Base-by-base conservation (phyloP, 2,329 filamentous ascomycete species). In the Celoporthe dispersa region DNA sequence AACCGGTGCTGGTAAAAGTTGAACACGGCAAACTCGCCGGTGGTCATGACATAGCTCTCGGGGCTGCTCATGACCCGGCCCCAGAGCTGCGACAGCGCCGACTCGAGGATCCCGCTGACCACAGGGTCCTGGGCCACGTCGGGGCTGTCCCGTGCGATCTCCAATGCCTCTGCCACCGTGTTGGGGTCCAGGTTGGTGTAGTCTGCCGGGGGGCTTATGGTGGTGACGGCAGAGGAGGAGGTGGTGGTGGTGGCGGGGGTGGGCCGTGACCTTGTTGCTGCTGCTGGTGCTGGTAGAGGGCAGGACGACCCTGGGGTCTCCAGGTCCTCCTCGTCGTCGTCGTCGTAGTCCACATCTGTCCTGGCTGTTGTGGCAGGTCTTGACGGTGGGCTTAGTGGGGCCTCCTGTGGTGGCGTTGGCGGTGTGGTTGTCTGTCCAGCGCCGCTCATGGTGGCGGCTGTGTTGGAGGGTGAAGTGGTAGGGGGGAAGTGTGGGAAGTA, bases 21-120 rank as follows among this genome's bases (percentile, higher is more conserved):
- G 87, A 97, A 94, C 71, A 97, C 86, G 68, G 92, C 89, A 76
- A 96, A 97, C 81, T 97, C 93, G 79, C 93, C 89, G 72, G 86
- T 84, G 44, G 84, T 89, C 83, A 97, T 89, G 73, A 96, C 80
- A 79, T 95, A 97, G n/a, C 84, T 83, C 65, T 87, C 81, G 1
- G 92, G 92, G 41, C 90, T 83, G 3, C 84, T 83, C 75, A 90
- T 81, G 69, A 97, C 86, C 75, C 88, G 90, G 59, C 77, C 78
- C 92, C 92, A 95, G 73, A 94, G 87, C 72, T 87, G 83, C 1
- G 81, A 77, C 64, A 94, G 82, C 39, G 88, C 90, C 65, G 79
- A 79, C 77, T 94, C 90, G 53, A 97, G 88, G 69, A 91, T 88
- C 71, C 83, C 82, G 76, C 84, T 85, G 69, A 94, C 86, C 66